Conservation (phyloP, 352 stramenopile genomes). For the Pythium rishiriense region DNA sequence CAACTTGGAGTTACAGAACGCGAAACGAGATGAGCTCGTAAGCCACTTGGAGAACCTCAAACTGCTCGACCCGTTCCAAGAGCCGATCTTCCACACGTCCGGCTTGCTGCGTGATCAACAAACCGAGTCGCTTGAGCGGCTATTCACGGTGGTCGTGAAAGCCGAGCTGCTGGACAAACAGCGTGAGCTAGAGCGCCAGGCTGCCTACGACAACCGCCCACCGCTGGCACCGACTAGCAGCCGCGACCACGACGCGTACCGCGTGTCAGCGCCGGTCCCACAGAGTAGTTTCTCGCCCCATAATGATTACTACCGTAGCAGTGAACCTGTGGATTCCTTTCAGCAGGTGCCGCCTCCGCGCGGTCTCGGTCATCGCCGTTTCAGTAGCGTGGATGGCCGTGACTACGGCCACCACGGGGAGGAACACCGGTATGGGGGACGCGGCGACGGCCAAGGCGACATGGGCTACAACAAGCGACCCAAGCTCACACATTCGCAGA, state of each 20-base stretch:
- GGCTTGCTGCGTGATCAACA: conserved; percentile 42
- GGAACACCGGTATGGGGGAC: conserved; percentile 18
- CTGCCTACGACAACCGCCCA: conserved; percentile 24
- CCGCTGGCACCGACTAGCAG: conserved; percentile 19
- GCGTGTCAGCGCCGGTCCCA: background rate
- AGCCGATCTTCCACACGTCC: conserved; percentile 34
- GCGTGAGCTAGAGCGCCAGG: conserved; percentile 50
- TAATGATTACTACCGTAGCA: conserved; percentile 30
- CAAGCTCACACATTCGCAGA: conserved; percentile 67
- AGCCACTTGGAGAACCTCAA: conserved; percentile 45
- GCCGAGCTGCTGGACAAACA: conserved; percentile 56
- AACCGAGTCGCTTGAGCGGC: conserved; percentile 41
- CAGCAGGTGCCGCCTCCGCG: conserved; percentile 5
- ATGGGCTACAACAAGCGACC: conserved; percentile 42
- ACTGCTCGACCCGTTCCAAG: conserved; percentile 49
- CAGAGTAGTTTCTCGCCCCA: conserved; percentile 21
- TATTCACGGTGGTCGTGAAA: conserved; percentile 58
- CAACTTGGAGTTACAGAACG: conserved; percentile 65
- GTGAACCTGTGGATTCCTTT: conserved; percentile 20
- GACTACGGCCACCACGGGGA: conserved; percentile 22
- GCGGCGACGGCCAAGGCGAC: conserved; percentile 3
- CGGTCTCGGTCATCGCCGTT: conserved; percentile 15
- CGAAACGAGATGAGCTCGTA: conserved; percentile 64
- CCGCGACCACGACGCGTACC: conserved; percentile 2
- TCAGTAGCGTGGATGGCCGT: conserved; percentile 17